These are phyloP conservation scores for Orbilia javanica DNA, from an alignment of 2,329 filamentous ascomycete genomes.

Conservation along the genomic window DNA sequence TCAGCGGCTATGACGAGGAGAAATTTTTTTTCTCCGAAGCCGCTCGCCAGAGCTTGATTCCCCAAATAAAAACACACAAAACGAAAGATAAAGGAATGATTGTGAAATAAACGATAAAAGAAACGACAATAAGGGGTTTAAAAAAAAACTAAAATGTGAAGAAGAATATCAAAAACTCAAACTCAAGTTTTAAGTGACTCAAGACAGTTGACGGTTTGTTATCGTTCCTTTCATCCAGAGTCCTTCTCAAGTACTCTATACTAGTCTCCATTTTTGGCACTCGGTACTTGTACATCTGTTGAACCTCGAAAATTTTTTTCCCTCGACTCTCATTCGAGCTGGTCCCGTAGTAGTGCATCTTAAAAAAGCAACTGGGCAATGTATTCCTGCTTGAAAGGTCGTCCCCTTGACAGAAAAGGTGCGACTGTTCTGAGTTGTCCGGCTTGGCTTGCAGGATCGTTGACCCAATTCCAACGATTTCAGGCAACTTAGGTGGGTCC, in stretches of 20 bases:
- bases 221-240: constrained; percentile 31
- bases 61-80: constrained; percentile 18
- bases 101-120: constrained; percentile 31
- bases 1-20: constrained; percentile 28
- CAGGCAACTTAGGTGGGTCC: constrained; percentile 42
- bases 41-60: constrained; percentile 22
- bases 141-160: constrained; percentile 31
- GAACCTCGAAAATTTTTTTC: constrained; percentile 53
- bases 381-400: constrained; percentile 35
- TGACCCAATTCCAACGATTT: constrained; percentile 38
- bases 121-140: constrained; percentile 45
- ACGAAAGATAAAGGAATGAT: constrained; percentile 45
- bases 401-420: constrained; percentile 42
- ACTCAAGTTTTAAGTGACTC: constrained; percentile 50
- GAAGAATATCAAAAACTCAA: constrained; percentile 40
- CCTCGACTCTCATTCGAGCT: constrained; percentile 51
- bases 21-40: constrained; percentile 37
- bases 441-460: constrained; percentile 55
- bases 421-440: constrained; percentile 57
- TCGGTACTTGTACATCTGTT: constrained; percentile 58
- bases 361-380: constrained; percentile 53
- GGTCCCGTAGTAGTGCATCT: constrained; percentile 42
- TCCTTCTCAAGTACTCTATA: constrained; percentile 32
- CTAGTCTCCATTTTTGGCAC: constrained; percentile 39
- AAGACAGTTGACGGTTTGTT: constrained; percentile 37